Evolutionary conservation across 2,329 filamentous ascomycete genomes (phyloP).

Genomic region (Aspergillus tanneri): DNA sequence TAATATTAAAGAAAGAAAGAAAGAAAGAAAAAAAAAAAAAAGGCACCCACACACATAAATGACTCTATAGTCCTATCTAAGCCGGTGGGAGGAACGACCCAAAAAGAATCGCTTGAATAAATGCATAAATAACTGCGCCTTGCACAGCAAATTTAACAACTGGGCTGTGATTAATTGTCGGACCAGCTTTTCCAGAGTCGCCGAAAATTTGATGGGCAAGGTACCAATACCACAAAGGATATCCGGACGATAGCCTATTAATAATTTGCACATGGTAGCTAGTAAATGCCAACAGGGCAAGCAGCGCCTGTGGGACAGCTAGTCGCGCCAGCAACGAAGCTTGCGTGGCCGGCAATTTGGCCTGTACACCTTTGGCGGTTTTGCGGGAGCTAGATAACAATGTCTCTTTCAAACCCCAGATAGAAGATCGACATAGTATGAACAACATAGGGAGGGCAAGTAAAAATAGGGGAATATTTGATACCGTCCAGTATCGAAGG

Average conservation of each 20-base stretch:
- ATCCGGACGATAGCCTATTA: conserved; percentile 81
- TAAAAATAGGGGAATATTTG: conserved; percentile 83
- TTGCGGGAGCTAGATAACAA: conserved; percentile 24
- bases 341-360: conserved; percentile 20
- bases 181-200: conserved; percentile 15
- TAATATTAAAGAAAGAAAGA: not conserved
- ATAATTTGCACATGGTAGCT: conserved; percentile 94
- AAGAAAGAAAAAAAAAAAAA: not conserved
- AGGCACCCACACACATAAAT: not conserved
- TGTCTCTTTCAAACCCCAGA: conserved; percentile 41
- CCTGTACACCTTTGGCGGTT: conserved; percentile 10
- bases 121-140: conserved; percentile 77
- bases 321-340: conserved; percentile 52
- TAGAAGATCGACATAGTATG: conserved; percentile 64
- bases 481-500: conserved; percentile 82
- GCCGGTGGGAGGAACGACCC: conserved; percentile 90
- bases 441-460: conserved; percentile 75
- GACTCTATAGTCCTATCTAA: too few species aligned
- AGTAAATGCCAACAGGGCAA: conserved; percentile 70
- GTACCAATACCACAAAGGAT: conserved; percentile 86
- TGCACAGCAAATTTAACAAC: conserved; percentile 49
- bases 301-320: conserved; percentile 68
- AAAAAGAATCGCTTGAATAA: conserved; percentile 80
- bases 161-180: conserved; percentile 17
- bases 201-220: conserved; percentile 53